Evolutionary conservation across 805 yeast species (phyloP), one percentile per base, ranked within the genome.

Genomic region (Cyberlindnera galapagoensis): DNA sequence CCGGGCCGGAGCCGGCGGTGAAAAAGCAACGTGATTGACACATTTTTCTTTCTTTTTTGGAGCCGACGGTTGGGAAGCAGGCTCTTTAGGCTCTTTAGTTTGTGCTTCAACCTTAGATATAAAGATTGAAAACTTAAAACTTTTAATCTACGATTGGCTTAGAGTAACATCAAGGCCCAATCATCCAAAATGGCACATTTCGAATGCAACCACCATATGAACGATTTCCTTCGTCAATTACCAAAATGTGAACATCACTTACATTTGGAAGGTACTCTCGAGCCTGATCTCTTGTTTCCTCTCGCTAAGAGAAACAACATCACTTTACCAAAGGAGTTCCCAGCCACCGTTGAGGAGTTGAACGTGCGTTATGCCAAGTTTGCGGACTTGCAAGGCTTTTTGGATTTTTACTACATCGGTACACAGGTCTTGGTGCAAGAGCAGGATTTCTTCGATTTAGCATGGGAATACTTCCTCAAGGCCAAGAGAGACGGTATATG

Each of bases 241-340:
- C 94, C 94, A 37, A 84, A 84, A 57, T 83, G 92, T 62, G 94
- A 84, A 56, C 90, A 83, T 54, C 94, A 84, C 52, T 72, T 83
- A 39, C 94, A 84, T 57, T 55, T 84, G 27, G 94, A 83, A 62
- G 94, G 94, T 21, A 81, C 94, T 24, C 56, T 83, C 35, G 82
- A 79, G 40, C 92, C 94, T n/a, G 72, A 73, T 30, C 65, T 82
- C 22, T 61, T 83, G 37, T 80, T 81, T 57, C 71, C 74, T 32
- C 61, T 83, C 35, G 87, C 90, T 0, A 59, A 69, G 47, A 71
- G 84, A 59, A 81, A 82, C 60, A 56, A 60, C 21, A 66, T 83
- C 35, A 36, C 51, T 13, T 60, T 84, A 22, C 94, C 95, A 12
- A 67, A 54, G 3, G 60, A 57, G 17, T 80, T 79, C 58, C 90